These are phyloP conservation scores for Talaromyces sp. DNA, from an alignment of 2,329 filamentous ascomycete genomes.

Conservation along the genomic window DNA sequence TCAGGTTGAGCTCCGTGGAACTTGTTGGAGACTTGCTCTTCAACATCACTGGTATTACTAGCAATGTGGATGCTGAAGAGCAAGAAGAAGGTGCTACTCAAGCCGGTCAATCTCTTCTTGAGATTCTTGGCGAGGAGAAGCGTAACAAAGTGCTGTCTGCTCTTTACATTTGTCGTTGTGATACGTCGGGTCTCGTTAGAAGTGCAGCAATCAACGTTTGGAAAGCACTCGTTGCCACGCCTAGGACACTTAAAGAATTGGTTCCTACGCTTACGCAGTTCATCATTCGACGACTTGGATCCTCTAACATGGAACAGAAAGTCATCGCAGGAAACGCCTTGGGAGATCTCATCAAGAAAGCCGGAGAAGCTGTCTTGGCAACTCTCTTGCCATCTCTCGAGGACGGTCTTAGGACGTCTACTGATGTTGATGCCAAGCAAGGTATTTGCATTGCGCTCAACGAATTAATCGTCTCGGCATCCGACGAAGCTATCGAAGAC, in stretches of 20 bases:
- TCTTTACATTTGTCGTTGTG: slow-evolving; percentile 93
- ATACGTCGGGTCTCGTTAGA: slow-evolving; percentile 88
- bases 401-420: slow-evolving; percentile 80
- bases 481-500: slow-evolving; percentile 81
- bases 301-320: slow-evolving; percentile 97
- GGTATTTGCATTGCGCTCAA: slow-evolving; percentile 95
- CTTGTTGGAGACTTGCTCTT: slow-evolving; percentile 94
- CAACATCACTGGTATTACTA: slow-evolving; percentile 92
- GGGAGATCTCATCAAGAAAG: slow-evolving; percentile 93
- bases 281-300: slow-evolving; percentile 87
- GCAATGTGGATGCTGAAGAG: slow-evolving; percentile 71
- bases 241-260: slow-evolving; percentile 88
- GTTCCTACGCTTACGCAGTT: slow-evolving; percentile 92
- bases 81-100: slow-evolving; percentile 73
- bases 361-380: slow-evolving; percentile 86
- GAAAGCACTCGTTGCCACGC: slow-evolving; percentile 93
- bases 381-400: slow-evolving; percentile 87
- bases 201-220: slow-evolving; percentile 87
- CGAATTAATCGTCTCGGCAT: slow-evolving; percentile 86
- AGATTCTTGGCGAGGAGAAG: slow-evolving; percentile 91
- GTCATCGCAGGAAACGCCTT: slow-evolving; percentile 96
- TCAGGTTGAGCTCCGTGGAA: slow-evolving; percentile 96
- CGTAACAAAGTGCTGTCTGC: slow-evolving; percentile 97
- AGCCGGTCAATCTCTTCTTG: slow-evolving; percentile 86
- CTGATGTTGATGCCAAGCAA: slow-evolving; percentile 88